Evolutionary conservation across 164 flowering plant species (phyloP).

Genomic region (Houttuynia cordata): DNA sequence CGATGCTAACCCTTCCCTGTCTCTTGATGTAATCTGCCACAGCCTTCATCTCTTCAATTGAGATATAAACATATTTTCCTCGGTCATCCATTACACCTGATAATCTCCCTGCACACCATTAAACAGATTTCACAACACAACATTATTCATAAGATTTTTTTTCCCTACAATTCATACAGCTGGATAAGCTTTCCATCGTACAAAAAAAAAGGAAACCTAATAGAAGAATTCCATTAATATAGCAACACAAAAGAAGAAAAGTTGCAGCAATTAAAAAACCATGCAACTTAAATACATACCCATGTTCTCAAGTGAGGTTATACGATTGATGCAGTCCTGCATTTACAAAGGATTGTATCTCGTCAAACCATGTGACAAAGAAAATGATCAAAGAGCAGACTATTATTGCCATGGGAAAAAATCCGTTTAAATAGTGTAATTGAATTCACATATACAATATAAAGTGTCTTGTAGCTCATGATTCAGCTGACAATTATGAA

Average conservation of each 20-base stretch:
- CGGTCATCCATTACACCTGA: slow-evolving; percentile 99
- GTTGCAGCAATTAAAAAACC: not conserved
- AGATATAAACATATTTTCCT: slow-evolving; percentile 94
- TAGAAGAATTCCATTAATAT: no score
- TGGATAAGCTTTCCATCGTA: not conserved
- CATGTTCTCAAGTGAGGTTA: slow-evolving; percentile 68
- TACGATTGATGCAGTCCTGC: slow-evolving; percentile 95
- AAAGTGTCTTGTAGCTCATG: no score
- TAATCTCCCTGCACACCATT: slow-evolving; percentile 43
- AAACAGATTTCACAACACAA: not conserved
- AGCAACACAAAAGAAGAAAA: no score
- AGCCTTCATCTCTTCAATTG: slow-evolving; percentile 88
- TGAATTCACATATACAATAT: no score
- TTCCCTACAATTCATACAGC: no score
- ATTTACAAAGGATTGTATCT: not conserved
- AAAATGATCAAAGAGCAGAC: not conserved
- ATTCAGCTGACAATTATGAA: no score
- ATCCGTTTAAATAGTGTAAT: no score
- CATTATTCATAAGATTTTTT: no score
- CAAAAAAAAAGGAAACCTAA: no score
- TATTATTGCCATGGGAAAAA: not conserved
- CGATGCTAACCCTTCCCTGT: slow-evolving; percentile 80
- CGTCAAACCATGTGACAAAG: not conserved
- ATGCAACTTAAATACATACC: slow-evolving; percentile 33
- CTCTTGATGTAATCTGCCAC: slow-evolving; percentile 92